Conservation (phyloP, 306 rosid species). For the Urtica urens region DNA sequence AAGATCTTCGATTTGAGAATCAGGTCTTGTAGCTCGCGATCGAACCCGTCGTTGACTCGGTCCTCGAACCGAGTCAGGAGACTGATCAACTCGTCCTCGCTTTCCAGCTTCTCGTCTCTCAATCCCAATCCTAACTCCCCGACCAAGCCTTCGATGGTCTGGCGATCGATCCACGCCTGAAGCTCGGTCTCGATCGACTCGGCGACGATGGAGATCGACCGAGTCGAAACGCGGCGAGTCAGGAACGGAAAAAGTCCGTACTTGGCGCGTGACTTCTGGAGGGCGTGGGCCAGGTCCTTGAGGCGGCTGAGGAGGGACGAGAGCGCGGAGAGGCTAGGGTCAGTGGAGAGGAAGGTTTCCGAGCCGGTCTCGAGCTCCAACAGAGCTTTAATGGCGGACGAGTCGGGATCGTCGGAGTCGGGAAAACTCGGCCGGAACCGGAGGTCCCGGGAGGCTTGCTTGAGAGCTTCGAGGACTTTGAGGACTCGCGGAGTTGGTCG, state of each 20-base stretch:
- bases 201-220: slow-evolving; percentile 60
- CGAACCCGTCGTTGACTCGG: slow-evolving; percentile 50
- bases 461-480: slow-evolving; percentile 66
- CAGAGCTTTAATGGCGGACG: slow-evolving; percentile 66
- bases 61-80: slow-evolving; percentile 44
- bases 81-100: slow-evolving; percentile 21
- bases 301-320: slow-evolving; percentile 50
- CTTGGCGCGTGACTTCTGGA: slow-evolving; percentile 14
- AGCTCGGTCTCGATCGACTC: slow-evolving; percentile 54
- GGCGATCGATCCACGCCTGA: slow-evolving; percentile 85
- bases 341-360: slow-evolving; percentile 44
- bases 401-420: slow-evolving; percentile 31
- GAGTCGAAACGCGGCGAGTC: slow-evolving; percentile 45
- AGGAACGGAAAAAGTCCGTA: slow-evolving; percentile 40
- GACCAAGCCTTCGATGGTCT: slow-evolving; percentile 33
- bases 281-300: slow-evolving; percentile 38
- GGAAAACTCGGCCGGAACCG: slow-evolving; percentile 34
- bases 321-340: slow-evolving; percentile 41
- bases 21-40: slow-evolving; percentile 56
- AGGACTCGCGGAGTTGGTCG: slow-evolving; percentile 36
- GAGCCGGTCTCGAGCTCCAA: slow-evolving; percentile 61
- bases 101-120: neutral
- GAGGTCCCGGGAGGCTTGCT: slow-evolving; percentile 65
- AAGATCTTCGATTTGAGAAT: slow-evolving; percentile 51
- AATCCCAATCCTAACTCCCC: slow-evolving; percentile 11